phyloP scores from a whole-genome alignment of 73 alveolate genomes.

The Paramecium octaurelia region DNA sequence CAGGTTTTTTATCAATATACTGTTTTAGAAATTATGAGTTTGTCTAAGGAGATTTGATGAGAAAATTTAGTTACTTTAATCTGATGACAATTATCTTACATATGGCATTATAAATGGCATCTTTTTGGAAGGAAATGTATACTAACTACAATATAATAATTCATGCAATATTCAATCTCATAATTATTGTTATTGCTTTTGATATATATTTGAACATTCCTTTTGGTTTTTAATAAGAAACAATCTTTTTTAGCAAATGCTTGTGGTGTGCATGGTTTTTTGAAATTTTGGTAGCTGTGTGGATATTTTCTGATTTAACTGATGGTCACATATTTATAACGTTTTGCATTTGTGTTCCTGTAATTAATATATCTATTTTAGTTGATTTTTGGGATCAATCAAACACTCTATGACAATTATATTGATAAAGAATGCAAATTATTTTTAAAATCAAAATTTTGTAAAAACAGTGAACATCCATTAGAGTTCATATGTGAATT shows the following conservation, averaged over 20 bases:
- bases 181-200: background rate
- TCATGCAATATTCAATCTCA: background rate
- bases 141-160: background rate
- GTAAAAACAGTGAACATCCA: background rate
- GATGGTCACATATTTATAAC: background rate
- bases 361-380: background rate
- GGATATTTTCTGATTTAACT: background rate
- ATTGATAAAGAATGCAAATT: background rate
- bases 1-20: background rate
- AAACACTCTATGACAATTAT: background rate
- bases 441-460: background rate
- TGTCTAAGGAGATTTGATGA: background rate
- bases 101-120: background rate
- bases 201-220: background rate
- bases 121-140: background rate
- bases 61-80: background rate
- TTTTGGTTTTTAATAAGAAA: background rate
- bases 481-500: background rate
- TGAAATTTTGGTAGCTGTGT: background rate
- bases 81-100: background rate
- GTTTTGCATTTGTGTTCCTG: background rate
- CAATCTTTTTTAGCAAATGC: background rate
- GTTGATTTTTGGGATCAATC: background rate
- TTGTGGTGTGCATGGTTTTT: background rate
- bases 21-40: slow-evolving; percentile 8